Evolutionary conservation across 257 asterid genomes (phyloP).

Genomic region (Solanum appendiculatum): DNA sequence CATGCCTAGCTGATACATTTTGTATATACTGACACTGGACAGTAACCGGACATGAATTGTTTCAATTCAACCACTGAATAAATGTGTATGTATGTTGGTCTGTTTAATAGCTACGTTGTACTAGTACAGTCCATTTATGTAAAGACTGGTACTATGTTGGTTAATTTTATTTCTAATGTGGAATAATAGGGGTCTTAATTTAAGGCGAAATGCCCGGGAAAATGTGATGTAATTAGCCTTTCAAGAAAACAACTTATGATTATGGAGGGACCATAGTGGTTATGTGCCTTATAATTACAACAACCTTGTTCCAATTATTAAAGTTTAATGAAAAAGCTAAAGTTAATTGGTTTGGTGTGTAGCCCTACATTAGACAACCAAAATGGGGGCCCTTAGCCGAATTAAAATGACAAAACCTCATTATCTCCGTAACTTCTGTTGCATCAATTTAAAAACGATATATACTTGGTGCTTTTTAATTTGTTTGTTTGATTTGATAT

Average conservation of each 20-base stretch:
- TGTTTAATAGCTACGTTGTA: background rate
- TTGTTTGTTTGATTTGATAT: background rate
- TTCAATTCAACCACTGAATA: slow-evolving; percentile 5
- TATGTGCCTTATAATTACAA: background rate
- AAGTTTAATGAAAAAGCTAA: background rate
- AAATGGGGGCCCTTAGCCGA: background rate
- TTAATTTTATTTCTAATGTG: background rate
- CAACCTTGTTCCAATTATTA: background rate
- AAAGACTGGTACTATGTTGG: background rate
- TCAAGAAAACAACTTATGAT: background rate
- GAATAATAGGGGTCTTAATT: slow-evolving; percentile 8
- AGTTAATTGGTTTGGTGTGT: background rate
- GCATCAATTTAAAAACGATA: background rate
- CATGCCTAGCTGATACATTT: background rate
- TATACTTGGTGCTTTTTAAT: background rate
- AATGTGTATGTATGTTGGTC: background rate
- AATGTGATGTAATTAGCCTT: background rate
- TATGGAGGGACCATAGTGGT: background rate
- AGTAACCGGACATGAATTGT: background rate
- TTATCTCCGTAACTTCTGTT: background rate
- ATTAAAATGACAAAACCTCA: background rate
- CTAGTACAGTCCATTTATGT: background rate
- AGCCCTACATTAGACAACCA: background rate
- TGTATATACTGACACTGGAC: background rate
- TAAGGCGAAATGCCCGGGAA: slow-evolving; percentile 27